Percentiles rank a stretch among this genome's conserved stretches.
phyloP scores from a whole-genome alignment of 2,329 filamentous ascomycete species.

The Penicillium concentricum region DNA sequence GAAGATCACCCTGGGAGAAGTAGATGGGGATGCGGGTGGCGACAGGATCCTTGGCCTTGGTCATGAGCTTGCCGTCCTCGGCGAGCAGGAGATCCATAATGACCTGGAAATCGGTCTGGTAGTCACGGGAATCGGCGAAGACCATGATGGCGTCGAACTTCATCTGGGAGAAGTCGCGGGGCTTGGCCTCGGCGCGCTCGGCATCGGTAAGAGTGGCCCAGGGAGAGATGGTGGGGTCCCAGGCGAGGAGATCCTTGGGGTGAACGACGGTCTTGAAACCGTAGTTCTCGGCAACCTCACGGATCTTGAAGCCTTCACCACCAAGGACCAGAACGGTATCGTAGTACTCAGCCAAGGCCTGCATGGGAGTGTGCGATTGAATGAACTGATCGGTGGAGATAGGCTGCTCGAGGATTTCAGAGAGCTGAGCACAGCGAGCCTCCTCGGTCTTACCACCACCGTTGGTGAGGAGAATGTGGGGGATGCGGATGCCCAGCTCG shows the following conservation, averaged over 20 bases:
- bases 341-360: conserved; percentile 73
- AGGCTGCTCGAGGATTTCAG: conserved; percentile 63
- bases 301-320: conserved; percentile 72
- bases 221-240: conserved; percentile 66
- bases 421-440: conserved; percentile 64
- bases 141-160: conserved; percentile 74
- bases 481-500: conserved; percentile 77
- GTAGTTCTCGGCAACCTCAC: conserved; percentile 70
- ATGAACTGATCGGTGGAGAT: conserved; percentile 73
- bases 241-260: conserved; percentile 71
- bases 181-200: conserved; percentile 65
- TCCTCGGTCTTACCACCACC: conserved; percentile 69
- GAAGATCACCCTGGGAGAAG: conserved; percentile 65
- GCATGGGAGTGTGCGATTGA: conserved; percentile 75
- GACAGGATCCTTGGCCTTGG: conserved; percentile 64
- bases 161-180: conserved; percentile 68
- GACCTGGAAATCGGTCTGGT: conserved; percentile 73
- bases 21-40: conserved; percentile 70
- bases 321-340: conserved; percentile 72
- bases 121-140: conserved; percentile 72
- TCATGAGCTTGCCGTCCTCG: conserved; percentile 65
- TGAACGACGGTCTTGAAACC: conserved; percentile 72
- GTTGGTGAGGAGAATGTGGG: conserved; percentile 72
- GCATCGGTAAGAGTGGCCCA: conserved; percentile 67
- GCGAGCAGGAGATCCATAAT: conserved; percentile 71